phyloP scores from a whole-genome alignment of 257 asterid species.

The Sherardia arvensis region DNA sequence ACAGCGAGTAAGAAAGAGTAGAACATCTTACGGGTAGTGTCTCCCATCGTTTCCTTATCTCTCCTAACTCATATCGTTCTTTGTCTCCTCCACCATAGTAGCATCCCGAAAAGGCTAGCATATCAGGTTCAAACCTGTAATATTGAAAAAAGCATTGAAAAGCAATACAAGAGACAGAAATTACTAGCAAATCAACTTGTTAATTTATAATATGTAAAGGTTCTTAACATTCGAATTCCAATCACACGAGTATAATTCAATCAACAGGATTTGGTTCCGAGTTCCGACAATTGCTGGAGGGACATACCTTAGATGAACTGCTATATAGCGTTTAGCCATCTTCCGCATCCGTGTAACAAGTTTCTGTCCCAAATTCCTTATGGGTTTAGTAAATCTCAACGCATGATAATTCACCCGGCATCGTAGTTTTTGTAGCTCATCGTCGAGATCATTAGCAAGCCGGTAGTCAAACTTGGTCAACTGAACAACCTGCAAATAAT shows the following conservation, averaged over 20 bases:
- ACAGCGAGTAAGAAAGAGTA: neutral
- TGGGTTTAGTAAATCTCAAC: constrained; percentile 77
- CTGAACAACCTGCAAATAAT: constrained; percentile 81
- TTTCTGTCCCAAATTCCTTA: constrained; percentile 68
- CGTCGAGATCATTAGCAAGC: constrained; percentile 82
- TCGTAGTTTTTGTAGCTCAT: constrained; percentile 79
- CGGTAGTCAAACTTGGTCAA: constrained; percentile 96
- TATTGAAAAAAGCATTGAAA: neutral
- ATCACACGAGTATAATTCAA: neutral
- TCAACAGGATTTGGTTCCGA: neutral
- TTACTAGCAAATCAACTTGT: neutral
- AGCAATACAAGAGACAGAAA: neutral
- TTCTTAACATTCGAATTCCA: neutral
- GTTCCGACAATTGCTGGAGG: constrained; percentile 4
- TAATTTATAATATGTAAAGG: neutral
- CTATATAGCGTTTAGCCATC: constrained; percentile 78
- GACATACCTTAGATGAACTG: constrained; percentile 86
- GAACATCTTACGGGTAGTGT: constrained; percentile 35
- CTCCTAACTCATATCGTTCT: constrained; percentile 34
- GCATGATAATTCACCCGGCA: constrained; percentile 96
- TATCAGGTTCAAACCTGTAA: constrained; percentile 49
- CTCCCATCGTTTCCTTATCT: constrained; percentile 45
- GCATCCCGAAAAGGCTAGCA: constrained; percentile 49
- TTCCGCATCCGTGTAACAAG: constrained; percentile 74
- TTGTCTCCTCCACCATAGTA: constrained; percentile 45